A percentile compares a stretch with the other conserved stretches of the same genome.
Conservation (phyloP, 331 rosid genomes). For the Arachis monticola region DNA sequence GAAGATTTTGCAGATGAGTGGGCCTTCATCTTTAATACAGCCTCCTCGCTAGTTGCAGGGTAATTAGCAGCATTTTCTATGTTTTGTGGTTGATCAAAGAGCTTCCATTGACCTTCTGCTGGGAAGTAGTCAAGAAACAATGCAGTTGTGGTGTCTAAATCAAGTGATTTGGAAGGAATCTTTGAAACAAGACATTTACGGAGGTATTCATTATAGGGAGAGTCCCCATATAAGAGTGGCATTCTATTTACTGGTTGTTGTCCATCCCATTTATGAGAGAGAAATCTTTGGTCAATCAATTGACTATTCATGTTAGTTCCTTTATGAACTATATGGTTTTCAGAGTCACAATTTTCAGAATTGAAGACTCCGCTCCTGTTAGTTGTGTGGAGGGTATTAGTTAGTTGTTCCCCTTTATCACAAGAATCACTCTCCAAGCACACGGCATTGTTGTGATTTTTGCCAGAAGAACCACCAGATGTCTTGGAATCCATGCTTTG, state of each 20-base stretch:
- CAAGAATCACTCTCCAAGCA: constrained; percentile 43
- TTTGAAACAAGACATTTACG: constrained; percentile 49
- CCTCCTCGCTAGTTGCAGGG: constrained; percentile 41
- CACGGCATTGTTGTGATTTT: constrained; percentile 36
- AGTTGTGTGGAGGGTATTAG: constrained; percentile 43
- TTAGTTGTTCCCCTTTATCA: constrained; percentile 49
- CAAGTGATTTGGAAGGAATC: constrained; percentile 62
- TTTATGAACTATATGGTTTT: constrained; percentile 37
- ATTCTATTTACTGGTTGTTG: constrained; percentile 36
- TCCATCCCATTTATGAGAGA: constrained; percentile 42
- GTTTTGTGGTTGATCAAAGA: constrained; percentile 59
- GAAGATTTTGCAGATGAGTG: constrained; percentile 46
- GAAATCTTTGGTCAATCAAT: constrained; percentile 46
- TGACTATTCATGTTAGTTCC: constrained; percentile 40
- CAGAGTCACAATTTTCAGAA: constrained; percentile 46
- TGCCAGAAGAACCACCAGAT: constrained; percentile 38
- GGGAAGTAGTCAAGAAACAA: constrained; percentile 81
- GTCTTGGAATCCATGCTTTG: constrained; percentile 48
- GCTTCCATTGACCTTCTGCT: constrained; percentile 88
- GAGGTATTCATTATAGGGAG: constrained; percentile 39
- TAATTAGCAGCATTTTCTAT: constrained; percentile 43
- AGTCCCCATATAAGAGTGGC: constrained; percentile 44
- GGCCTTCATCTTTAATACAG: constrained; percentile 42
- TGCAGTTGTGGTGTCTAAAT: constrained; percentile 66
- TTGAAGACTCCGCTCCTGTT: constrained; percentile 40